Percentiles rank a stretch among this genome's conserved stretches.
phyloP scores from a whole-genome alignment of 495 filamentous ascomycete species.

The Penicillium flavigenum region DNA sequence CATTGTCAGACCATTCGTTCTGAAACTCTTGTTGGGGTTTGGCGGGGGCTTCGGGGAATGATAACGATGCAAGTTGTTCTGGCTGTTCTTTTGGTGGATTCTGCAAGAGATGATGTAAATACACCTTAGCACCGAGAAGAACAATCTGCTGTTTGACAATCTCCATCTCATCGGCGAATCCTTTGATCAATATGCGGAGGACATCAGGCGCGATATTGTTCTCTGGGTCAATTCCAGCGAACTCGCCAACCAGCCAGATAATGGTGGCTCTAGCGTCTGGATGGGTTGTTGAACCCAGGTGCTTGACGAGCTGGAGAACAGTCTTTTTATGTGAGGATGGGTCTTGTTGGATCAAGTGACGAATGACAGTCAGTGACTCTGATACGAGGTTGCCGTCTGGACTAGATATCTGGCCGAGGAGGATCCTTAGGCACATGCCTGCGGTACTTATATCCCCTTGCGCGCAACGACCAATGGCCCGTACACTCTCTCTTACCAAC shows the following conservation, averaged over 20 bases:
- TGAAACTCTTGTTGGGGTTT: conserved; percentile 24
- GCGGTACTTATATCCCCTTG: conserved; percentile 70
- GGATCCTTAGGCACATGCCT: conserved; percentile 71
- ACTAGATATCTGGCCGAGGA: conserved; percentile 80
- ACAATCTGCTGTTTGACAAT: conserved; percentile 87
- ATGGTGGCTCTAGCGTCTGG: conserved; percentile 87
- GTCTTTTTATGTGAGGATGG: conserved; percentile 73
- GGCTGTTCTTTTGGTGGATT: conserved; percentile 50
- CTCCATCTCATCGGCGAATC: conserved; percentile 80
- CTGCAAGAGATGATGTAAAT: conserved; percentile 71
- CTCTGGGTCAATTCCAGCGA: conserved; percentile 71
- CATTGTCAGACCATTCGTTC: conserved; percentile 45
- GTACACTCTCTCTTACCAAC: conserved; percentile 81
- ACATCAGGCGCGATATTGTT: conserved; percentile 92
- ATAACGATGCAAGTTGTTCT: conserved; percentile 1
- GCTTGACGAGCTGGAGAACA: conserved; percentile 86
- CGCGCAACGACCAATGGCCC: conserved; percentile 90
- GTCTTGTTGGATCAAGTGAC: conserved; percentile 92
- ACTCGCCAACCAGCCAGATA: conserved; percentile 97
- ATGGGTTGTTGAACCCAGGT: conserved; percentile 80
- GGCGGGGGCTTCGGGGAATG: conserved; percentile 9
- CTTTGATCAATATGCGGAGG: conserved; percentile 81
- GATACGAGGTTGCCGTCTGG: conserved; percentile 83
- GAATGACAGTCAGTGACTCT: conserved; percentile 87
- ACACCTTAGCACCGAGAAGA: conserved; percentile 89